Base-by-base conservation (phyloP, 768 basidiomycete species). In the Mycena latifolia region DNA sequence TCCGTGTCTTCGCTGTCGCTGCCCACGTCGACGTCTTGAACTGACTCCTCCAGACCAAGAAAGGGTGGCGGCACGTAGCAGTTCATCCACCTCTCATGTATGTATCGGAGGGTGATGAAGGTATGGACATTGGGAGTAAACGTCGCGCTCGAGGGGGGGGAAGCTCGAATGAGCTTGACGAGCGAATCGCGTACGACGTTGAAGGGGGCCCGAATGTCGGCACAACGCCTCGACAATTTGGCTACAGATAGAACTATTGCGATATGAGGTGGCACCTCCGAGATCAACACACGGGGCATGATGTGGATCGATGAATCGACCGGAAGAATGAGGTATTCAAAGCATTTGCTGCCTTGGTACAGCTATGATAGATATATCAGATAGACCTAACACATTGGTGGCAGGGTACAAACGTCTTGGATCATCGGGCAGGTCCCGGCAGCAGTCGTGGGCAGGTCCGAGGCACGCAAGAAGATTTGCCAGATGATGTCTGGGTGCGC, bases 251-350 rank as follows among this genome's bases (percentile, higher is more conserved):
- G 11, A 14, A 12, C 6, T 22, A 63, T 10, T 15, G 62, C 43
- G 3, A 56, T n/a, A 33, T 63, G 55, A 7, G 62, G 62, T 0
- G 62, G 62, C 0, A 63, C 20, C 7, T 15, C 22, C 17, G 62
- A 63, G 12, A 33, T 14, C 3, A 56, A 8, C 25, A 33, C 20
- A 9, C 54, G 24, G 0, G 52, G 62, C 15, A 27, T 5, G 17
- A 46, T 33, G 6, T 20, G 9, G 29, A 18, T 55, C 5, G 61
- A 45, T 27, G 52, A 31, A 24, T 54, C 41, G 18, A 54, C 45
- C 5, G 61, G 53, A 25, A 62, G 61, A 14, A 62, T 35, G 9
- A 54, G 41, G 18, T 62, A 62, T 35, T 55, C 45, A 22, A 62
- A 62, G 20, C 43, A 43, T 7, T 25, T 27, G 39, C 29, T 12